These are phyloP conservation scores for Nematocida parisii DNA, from an alignment of 371 early-diverging fungal genomes.

Conservation along the genomic window DNA sequence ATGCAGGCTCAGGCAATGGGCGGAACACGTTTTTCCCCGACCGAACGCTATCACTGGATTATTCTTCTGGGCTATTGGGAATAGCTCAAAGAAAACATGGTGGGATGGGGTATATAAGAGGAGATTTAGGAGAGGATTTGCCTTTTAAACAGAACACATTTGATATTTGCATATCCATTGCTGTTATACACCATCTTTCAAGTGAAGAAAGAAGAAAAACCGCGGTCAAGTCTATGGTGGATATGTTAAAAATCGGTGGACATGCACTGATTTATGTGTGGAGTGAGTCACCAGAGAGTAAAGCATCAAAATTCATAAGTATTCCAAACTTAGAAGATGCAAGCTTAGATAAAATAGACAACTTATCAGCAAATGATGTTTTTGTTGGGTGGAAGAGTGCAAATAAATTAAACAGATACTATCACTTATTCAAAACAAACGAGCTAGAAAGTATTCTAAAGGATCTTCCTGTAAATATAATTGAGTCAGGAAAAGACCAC, in stretches of 20 bases:
- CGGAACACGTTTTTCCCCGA: conserved; percentile 56
- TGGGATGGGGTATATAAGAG: conserved; percentile 35
- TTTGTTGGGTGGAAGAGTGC: conserved; percentile 65
- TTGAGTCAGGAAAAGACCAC: conserved; percentile 49
- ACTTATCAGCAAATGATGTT: conserved; percentile 50
- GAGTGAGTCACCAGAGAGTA: conserved; percentile 56
- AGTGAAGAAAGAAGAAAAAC: conserved; percentile 60
- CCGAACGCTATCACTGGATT: conserved; percentile 64
- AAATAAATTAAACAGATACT: conserved; percentile 63
- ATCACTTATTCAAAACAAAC: conserved; percentile 61
- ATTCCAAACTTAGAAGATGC: conserved; percentile 24
- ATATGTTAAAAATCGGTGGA: conserved; percentile 59
- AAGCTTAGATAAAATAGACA: neutral
- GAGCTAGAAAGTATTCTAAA: conserved; percentile 39
- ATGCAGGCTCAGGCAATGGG: conserved; percentile 70
- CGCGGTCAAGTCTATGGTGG: conserved; percentile 56
- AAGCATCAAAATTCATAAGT: conserved; percentile 61
- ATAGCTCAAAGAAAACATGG: conserved; percentile 30
- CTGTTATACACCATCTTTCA: conserved; percentile 69
- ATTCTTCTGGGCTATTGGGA: conserved; percentile 41
- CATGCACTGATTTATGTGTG: conserved; percentile 67
- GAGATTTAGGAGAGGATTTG: conserved; percentile 52
- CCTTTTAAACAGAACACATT: conserved; percentile 56
- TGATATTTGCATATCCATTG: conserved; percentile 67
- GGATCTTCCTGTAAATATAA: neutral